These are phyloP conservation scores for Millerago galiae DNA, from an alignment of 805 yeast genomes.

Conservation along the genomic window DNA sequence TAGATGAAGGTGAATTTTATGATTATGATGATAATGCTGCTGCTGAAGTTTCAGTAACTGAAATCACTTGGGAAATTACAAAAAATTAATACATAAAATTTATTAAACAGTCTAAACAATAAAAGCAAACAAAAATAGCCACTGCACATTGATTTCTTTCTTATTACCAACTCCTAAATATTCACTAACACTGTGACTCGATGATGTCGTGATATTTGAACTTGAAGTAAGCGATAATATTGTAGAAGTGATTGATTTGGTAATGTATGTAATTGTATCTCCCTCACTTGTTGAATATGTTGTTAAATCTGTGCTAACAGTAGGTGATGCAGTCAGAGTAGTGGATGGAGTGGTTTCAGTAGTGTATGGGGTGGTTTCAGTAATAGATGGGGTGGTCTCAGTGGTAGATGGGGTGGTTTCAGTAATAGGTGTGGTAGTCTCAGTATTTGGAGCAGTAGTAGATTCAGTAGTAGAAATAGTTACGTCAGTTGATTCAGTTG, in stretches of 20 bases:
- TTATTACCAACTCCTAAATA: too few species aligned
- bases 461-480: neutral
- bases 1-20: conserved; percentile 84
- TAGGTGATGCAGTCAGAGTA: conserved; percentile 7
- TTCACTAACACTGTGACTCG: too few species aligned
- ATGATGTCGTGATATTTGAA: neutral
- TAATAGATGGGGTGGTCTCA: too few species aligned
- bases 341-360: conserved; percentile 3
- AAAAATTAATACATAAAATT: conserved; percentile 19
- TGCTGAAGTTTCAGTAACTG: conserved; percentile 75
- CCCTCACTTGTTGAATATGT: neutral
- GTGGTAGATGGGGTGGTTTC: neutral
- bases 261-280: neutral
- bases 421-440: neutral
- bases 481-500: neutral
- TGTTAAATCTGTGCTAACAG: conserved; percentile 1
- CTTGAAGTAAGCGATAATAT: neutral
- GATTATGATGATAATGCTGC: conserved; percentile 87
- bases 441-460: neutral
- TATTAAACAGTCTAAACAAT: neutral
- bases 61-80: conserved; percentile 56
- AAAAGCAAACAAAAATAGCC: too few species aligned
- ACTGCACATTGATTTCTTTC: too few species aligned
- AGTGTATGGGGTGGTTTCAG: neutral
- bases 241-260: neutral